phyloP scores from a whole-genome alignment of 2,329 filamentous ascomycete genomes.

The Cordyceps cicadae region DNA sequence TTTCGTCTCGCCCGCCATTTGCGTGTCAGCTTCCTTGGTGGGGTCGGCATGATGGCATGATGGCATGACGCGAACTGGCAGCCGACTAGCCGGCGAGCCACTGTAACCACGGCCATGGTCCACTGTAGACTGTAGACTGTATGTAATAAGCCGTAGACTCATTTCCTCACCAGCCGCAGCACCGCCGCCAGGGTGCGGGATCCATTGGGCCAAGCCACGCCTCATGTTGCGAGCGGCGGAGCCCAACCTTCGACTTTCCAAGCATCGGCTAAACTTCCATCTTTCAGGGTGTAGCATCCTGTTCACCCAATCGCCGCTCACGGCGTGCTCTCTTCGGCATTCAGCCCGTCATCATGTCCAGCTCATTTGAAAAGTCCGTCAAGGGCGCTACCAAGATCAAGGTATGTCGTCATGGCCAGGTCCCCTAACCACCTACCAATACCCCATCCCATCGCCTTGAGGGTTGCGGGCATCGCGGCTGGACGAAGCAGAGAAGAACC shows the following conservation, averaged over 20 bases:
- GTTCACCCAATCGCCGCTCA: not conserved
- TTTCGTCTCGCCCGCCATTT: not conserved
- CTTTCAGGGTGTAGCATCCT: slow-evolving; percentile 5
- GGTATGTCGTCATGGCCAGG: slow-evolving; percentile 36
- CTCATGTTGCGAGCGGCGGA: not conserved
- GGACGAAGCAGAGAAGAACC: not conserved
- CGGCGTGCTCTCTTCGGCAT: slow-evolving; percentile 13
- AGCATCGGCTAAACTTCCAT: slow-evolving; percentile 6
- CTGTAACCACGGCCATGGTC: not conserved
- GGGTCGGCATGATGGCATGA: not conserved
- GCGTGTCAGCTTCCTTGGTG: not conserved
- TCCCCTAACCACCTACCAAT: not conserved
- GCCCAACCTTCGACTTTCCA: slow-evolving; percentile 10
- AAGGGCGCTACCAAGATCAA: slow-evolving; percentile 98
- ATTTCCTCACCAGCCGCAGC: not conserved
- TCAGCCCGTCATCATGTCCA: slow-evolving; percentile 50
- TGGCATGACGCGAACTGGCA: not conserved
- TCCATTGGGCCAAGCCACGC: not conserved
- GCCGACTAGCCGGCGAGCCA: not conserved
- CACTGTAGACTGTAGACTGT: not conserved
- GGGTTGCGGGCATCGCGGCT: not conserved
- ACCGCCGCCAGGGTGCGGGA: slow-evolving; percentile 1
- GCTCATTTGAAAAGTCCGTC: slow-evolving; percentile 96
- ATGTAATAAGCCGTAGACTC: too few species aligned
- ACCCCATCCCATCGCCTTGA: not conserved